Conservation (phyloP, 148 eudicot species). For the Mesembryanthemum crystallinum region DNA sequence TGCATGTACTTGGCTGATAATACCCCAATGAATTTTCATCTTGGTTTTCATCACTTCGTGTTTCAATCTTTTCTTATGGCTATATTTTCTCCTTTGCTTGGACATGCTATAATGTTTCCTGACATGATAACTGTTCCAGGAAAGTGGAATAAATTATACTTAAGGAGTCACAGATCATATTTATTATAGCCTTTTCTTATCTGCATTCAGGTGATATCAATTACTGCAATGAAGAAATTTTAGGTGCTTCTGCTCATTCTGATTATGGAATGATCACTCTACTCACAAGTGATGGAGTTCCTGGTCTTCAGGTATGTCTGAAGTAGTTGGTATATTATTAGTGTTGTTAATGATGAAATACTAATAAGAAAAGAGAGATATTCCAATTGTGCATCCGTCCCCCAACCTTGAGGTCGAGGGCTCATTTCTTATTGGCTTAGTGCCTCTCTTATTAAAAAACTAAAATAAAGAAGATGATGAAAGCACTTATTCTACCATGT, state of each 20-base stretch:
- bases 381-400: no score
- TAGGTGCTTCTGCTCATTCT: slow-evolving; percentile 80
- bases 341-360: no score
- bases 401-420: no score
- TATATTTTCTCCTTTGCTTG: neutral
- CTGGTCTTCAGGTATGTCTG: slow-evolving; percentile 73
- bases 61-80: no score
- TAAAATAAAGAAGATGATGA: neutral
- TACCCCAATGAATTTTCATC: neutral
- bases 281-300: slow-evolving; percentile 67
- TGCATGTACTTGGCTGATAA: neutral
- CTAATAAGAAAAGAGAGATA: no score
- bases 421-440: no score
- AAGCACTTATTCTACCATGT: neutral
- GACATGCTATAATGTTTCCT: no score
- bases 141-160: neutral
- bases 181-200: neutral
- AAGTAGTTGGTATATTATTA: slow-evolving; percentile 10
- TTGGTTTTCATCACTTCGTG: neutral
- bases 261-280: slow-evolving; percentile 92
- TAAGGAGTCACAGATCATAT: no score
- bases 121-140: no score
- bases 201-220: slow-evolving; percentile 39
- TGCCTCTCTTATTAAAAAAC: no score
- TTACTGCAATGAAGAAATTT: slow-evolving; percentile 36